Evolutionary conservation across 1,139 yeast species (phyloP), one percentile per base, ranked within the genome.

Genomic region (Taphrina communis): DNA sequence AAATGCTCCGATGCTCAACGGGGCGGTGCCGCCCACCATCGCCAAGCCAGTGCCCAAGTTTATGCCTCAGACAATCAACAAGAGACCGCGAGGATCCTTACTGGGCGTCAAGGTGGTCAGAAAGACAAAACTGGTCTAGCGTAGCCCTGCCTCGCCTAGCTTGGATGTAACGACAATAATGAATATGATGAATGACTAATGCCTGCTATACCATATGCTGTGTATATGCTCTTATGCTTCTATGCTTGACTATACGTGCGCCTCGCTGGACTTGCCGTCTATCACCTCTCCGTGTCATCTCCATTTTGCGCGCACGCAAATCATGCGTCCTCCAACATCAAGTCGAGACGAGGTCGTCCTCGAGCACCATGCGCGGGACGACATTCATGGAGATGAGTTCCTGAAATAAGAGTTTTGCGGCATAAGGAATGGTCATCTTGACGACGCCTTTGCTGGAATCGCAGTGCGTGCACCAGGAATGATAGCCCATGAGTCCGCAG

Each of bases 401-500:
- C 80, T 94, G 98, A 90, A 94, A 94, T 73, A 94, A 82, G 75
- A 94, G 83, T 79, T 94, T 94, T 62, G 98, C 98, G 35, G 99
- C 99, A 76, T 95, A 94, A 4, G 99, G 99, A 76, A 94, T 93
- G 2, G 97, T 93, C 97, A 94, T 93, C 77, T 88, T 90, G 73
- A 91, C 88, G 48, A 94, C 89, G 71, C 86, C 81, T 77, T 93
- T 97, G 35, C 94, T 86, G 72, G 92, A 88, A 80, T 89, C 90
- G 83, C 99, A 94, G 14, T 95, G 85, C 19, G 97, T 89, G 81
- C 99, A 94, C 98, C 98, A 95, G 62, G 93, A 93, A 77, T 91
- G 88, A 79, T 94, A 91, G 46, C 99, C 98, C 97, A 94, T 91
- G 73, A 95, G 84, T n/a, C 99, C 99, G 84, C 99, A 94, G 66